Conservation (phyloP, 805 yeast species). For the Hagleromyces aurorensis region DNA sequence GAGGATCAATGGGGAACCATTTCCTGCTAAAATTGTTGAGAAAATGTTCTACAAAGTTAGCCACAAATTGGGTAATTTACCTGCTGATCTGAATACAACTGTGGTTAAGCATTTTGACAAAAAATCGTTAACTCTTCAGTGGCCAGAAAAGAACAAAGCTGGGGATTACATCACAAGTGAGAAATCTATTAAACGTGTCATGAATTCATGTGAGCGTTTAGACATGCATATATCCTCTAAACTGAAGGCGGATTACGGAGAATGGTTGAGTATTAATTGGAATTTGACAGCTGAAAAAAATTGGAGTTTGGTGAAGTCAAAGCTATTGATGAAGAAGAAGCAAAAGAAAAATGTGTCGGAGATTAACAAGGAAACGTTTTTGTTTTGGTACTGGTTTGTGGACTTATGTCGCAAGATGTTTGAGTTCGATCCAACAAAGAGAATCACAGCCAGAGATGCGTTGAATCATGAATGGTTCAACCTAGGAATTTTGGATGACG, state of each 20-base stretch:
- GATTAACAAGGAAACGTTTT: conserved; percentile 51
- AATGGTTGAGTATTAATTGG: conserved; percentile 25
- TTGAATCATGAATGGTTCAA: conserved; percentile 78
- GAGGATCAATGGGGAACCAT: conserved; percentile 51
- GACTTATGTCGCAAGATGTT: conserved; percentile 62
- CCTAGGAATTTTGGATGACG: conserved; percentile 52
- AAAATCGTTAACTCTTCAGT: conserved; percentile 15
- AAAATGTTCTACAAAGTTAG: conserved; percentile 29
- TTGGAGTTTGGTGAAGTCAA: conserved; percentile 22
- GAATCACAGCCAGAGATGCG: conserved; percentile 72
- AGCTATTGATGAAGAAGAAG: conserved; percentile 9
- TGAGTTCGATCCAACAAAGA: conserved; percentile 60
- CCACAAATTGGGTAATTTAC: conserved; percentile 27
- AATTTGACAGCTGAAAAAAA: conserved; percentile 26
- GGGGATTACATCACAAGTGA: conserved; percentile 24
- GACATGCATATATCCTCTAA: conserved; percentile 26
- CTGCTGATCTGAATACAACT: conserved; percentile 27
- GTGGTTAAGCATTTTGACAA: conserved; percentile 28
- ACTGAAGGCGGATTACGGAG: conserved; percentile 23
- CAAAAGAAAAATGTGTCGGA: conserved; percentile 6
- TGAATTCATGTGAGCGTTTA: conserved; percentile 24
- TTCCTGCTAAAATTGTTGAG: conserved; percentile 34
- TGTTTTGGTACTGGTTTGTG: conserved; percentile 76
- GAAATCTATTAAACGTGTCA: conserved; percentile 27
- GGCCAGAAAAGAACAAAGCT: conserved; percentile 28